Evolutionary conservation across 768 basidiomycete species (phyloP), one percentile per base, ranked within the genome.

Genomic region (Podaxis rugospora): DNA sequence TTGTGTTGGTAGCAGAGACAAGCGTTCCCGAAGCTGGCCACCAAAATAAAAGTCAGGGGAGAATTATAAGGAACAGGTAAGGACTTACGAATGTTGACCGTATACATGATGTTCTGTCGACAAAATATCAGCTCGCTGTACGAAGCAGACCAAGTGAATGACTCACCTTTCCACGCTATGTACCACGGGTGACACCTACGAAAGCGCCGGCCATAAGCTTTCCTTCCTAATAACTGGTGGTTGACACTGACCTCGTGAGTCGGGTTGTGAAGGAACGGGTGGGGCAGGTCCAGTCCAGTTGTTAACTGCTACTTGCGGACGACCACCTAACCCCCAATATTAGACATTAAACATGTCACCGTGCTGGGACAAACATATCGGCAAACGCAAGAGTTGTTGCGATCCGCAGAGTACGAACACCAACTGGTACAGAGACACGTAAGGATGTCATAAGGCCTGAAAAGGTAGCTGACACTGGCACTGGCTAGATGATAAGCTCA

Each of bases 381-480:
- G 74, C 75, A 62, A 76, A 76, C 4, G 73, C 74, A 25, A 73
- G 65, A 1, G 74, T 76, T 5, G 74, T 75, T 4, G 66, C 72
- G n/a, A 76, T 76, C 39, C 72, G 51, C 4, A 76, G 67, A 16
- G 75, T 75, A 18, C 73, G 68, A 9, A 72, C 72, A 42, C 75
- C 74, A 25, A 69, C 66, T 64, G 55, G 1, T 28, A 35, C 2
- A 21, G 5, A 2, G 5, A 54, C 4, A 51, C 27, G 16, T 10
- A 27, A 18, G n/a, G 28, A 42, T 60, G 32, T 1, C 27, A 25
- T 18, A 32, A 46, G 5, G 11, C 9, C 28, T 10, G 2, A 18
- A 4, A 10, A 46, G 23, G n/a, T 9, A 18, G 39, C 25, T 32
- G 39, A 32, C 2, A 32, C 58, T 51, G 55, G 64, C 64, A 14